Evolutionary conservation across 495 filamentous ascomycete species (phyloP), one percentile per base, ranked within the genome.

Genomic region (Podospora pseudoanserina): DNA sequence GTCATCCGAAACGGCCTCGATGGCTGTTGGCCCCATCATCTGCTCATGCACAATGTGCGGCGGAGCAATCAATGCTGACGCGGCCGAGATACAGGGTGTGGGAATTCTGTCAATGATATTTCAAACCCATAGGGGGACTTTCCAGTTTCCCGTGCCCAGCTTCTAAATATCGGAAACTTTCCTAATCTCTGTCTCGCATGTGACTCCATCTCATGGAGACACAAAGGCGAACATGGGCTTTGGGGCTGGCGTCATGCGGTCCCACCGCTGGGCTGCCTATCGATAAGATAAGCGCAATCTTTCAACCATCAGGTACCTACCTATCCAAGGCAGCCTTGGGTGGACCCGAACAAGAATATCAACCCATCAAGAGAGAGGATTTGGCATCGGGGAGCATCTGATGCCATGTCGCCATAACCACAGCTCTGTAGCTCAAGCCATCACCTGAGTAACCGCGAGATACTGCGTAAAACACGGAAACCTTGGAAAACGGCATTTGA

Each of bases 401-500:
- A 49, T 49, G 7, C 39, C 39, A 49, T 49, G 39, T 49, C 39
- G 39, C 39, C 7, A 49, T 49, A 49, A 13, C 15, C 39, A 49
- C 13, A 49, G 7, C 9, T 49, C 9, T 49, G 39, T 49, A 49
- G 7, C 39, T 49, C 39, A 49, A 11, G 15, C 39, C 39, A 39
- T 39, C 11, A 39, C 34, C 34, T 5, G 34, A 39, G 34, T 39
- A 2, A 2, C 23, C 1, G 23, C 23, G 23, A 23, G 23, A 23
- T 23, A 2, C 23, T 23, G 23, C 26, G 9, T 4, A 34, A 62
- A 27, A 28, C 27, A 18, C 60, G 4, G 7, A 34, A n/a, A 30
- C 9, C 56, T 27, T 59, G 26, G 56, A 62, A 30, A 62, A 18
- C 23, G 60, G 60, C 60, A 62, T 62, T 62, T 62, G 60, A 62